Conservation (phyloP, 495 filamentous ascomycete species). For the Podospora didyma region DNA sequence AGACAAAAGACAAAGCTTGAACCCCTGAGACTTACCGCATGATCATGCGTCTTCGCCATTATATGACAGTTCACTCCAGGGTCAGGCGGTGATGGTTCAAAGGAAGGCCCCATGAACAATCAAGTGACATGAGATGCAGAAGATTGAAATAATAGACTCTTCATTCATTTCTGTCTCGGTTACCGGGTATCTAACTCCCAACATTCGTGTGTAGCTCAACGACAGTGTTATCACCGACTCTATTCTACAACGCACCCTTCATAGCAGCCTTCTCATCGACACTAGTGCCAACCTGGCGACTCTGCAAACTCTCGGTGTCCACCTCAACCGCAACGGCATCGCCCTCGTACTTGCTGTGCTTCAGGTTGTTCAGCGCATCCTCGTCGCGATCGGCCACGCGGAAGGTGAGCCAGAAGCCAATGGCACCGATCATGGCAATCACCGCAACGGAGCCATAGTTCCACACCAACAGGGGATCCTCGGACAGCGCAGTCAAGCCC, state of each 20-base stretch:
- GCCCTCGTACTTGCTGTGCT: neutral
- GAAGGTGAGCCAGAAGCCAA: constrained; percentile 60
- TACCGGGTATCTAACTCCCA: neutral
- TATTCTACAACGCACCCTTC: neutral
- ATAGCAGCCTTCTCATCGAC: neutral
- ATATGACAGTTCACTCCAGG: no score
- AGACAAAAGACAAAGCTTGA: no score
- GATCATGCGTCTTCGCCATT: no score
- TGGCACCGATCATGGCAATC: constrained; percentile 54
- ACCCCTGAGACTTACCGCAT: no score
- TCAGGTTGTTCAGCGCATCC: constrained; percentile 59
- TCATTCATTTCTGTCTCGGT: neutral
- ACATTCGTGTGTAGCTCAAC: neutral
- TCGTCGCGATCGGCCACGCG: constrained; percentile 57
- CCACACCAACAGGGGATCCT: constrained; percentile 63
- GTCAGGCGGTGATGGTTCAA: no score
- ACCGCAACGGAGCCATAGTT: constrained; percentile 62
- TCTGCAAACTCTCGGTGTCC: constrained; percentile 20
- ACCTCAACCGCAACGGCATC: neutral
- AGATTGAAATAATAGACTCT: neutral
- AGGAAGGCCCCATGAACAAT: no score
- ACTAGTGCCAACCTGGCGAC: neutral
- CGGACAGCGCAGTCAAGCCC: constrained; percentile 5
- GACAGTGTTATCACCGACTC: neutral
- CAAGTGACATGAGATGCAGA: neutral